Base-by-base conservation (phyloP, 805 yeast species). In the Candida saitoana region DNA sequence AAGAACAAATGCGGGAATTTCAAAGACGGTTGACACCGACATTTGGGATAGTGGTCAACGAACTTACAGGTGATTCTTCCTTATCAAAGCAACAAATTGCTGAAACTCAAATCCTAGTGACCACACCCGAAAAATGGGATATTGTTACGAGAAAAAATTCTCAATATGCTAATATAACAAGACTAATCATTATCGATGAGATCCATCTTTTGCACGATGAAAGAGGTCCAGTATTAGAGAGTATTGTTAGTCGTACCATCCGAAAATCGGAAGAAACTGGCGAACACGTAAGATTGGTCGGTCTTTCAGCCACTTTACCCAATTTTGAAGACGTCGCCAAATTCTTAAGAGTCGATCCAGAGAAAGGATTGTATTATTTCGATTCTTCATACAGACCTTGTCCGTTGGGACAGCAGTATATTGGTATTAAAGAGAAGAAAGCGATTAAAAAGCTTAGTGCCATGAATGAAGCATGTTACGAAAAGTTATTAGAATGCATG, bases 101-200 rank as follows among this genome's bases (percentile, higher is more conserved):
- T 2, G 81, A 81, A 34, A 84, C 96, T 0, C 96, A 91, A 52
- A 63, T 91, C 4, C 66, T 91, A 38, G 95, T 91, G 1, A 87
- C 96, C 0, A 91, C 99, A 0, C 98, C 98, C 0, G 99, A 93
- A 57, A 91, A 90, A 56, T 91, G 98, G 98, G 98, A 93, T 65
- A 87, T 93, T 16, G 82, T 90, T 12, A 90, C 96, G 0, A 75
- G 99, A 65, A 91, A 91, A 54, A 73, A 74, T 34, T 91, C 86
- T 45, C 68, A 78, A 2, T 83, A 81, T 51, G 76, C 82, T 1
- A 71, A 76, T 27, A 64, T 80, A 1, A 93, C 88, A 1, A 73
- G 77, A 32, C 70, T 91, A 17, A 62, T 91, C 7, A 84, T 91
- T 19, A 79, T 93, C 39, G 99, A 91, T 68, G 99, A 91, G 61